Evolutionary conservation across 352 stramenopile genomes (phyloP), one percentile per base, ranked within the genome.

Genomic region (Pythium rhizo-oryzae): DNA sequence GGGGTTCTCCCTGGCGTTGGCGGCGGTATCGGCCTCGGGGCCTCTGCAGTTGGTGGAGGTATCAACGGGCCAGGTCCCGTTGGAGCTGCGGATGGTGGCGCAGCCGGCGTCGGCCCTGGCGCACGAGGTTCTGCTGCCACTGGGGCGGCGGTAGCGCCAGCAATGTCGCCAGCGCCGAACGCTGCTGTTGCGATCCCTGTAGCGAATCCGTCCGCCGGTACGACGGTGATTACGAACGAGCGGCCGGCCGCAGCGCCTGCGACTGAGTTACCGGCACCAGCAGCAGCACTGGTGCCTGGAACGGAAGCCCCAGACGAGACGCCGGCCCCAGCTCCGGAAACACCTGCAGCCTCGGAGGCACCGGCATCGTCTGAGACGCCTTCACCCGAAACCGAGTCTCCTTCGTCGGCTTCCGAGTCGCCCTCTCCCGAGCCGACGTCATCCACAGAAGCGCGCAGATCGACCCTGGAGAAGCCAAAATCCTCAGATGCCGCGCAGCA

Each of bases 371-470:
- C 55, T 21, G 37, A 51, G 23, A n/a, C 55, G n/a, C 11, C 25
- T 15, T 8, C 55, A 7, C 41, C 41, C 7, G 41, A 8, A 7
- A n/a, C 41, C 13, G 41, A 47, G 18, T 47, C 41, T 23, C 52
- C 41, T n/a, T 19, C n/a, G n/a, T n/a, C n/a, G n/a, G n/a, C n/a
- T n/a, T n/a, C n/a, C n/a, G n/a, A n/a, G n/a, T n/a, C n/a, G n/a
- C n/a, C 55, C 18, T n/a, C 41, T n/a, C 15, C 37, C 37, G 13
- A 19, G 41, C 41, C 41, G 25, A 49, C 54, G 9, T 19, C 33
- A 33, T 51, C 55, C 21, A 61, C 55, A n/a, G 37, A 61, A 28
- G 16, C 46, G 11, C 49, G 39, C 13, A 50, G 49, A 21, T 44
- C 51, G 23, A 33, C 9, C 18, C 11, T n/a, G 51, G 33, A 41